A percentile compares a stretch with the other conserved stretches of the same genome.
Evolutionary conservation across 352 stramenopile species (phyloP).

Genomic region (Phytophthora cryptogea): DNA sequence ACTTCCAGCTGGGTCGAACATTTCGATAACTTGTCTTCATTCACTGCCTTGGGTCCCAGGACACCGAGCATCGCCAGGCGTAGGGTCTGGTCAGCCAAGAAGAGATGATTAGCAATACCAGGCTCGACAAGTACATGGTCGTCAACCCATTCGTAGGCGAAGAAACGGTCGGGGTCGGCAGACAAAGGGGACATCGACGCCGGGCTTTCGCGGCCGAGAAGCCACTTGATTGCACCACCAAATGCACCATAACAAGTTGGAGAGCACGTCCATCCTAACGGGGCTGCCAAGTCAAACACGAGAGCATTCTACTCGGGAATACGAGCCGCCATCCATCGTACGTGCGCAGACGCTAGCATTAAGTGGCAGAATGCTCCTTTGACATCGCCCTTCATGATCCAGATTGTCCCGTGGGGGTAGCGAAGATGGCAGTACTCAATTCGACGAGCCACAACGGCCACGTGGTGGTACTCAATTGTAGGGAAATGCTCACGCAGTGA

Average conservation of each 20-base stretch:
- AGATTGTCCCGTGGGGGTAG: background rate
- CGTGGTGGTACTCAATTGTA: conserved; percentile 1
- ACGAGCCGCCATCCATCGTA: conserved; percentile 7
- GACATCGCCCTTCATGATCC: conserved; percentile 2
- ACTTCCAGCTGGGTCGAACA: too few species aligned
- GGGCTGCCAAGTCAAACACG: conserved; percentile 12
- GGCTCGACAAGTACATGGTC: too few species aligned
- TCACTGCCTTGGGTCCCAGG: too few species aligned
- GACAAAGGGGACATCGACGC: too few species aligned
- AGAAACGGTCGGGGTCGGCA: too few species aligned
- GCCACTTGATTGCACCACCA: conserved; percentile 10
- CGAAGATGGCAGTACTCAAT: background rate
- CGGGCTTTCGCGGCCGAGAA: background rate
- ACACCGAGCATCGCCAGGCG: too few species aligned
- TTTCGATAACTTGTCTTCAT: too few species aligned
- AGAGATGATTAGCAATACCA: too few species aligned
- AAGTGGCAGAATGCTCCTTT: conserved; percentile 16
- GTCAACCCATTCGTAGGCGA: too few species aligned
- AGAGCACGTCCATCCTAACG: conserved; percentile 16
- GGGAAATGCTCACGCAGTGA: too few species aligned
- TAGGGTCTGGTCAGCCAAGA: too few species aligned
- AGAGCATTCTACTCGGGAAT: conserved; percentile 3
- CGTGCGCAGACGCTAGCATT: conserved; percentile 1
- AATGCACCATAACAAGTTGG: conserved; percentile 16
- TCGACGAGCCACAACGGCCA: background rate